Evolutionary conservation across 768 basidiomycete species (phyloP), one percentile per base, ranked within the genome.

Genomic region (Agaricus sinodeliciosus): DNA sequence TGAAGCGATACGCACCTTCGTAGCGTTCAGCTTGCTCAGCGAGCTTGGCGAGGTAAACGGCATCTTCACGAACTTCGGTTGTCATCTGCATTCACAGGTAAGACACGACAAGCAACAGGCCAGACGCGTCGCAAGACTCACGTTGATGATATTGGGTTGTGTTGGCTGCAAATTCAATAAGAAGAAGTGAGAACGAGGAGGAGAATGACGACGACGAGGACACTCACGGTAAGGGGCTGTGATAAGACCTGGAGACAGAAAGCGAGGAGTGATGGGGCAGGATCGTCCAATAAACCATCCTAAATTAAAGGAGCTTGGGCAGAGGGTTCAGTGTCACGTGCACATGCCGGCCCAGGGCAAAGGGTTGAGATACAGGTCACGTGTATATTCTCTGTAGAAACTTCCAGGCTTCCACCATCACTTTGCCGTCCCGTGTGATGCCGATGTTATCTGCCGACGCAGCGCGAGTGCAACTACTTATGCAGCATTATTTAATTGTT

Each of bases 31-130:
- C 95, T 79, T 97, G 94, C 80, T 97, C 94, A 70, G 93, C 92
- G 79, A 97, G 93, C 90, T 98, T 98, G 78, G 95, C 94, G 75
- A 96, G 94, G 82, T 97, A 98, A 74, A 98, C 94, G 64, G 88
- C 92, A 73, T 94, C 91, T 84, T 94, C 93, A 67, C 93, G 91
- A 69, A 82, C 76, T 67, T 87, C 85, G 67, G 84, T 34, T n/a
- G 45, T 70, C 89, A 90, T 90, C 87, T 89, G 55, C 88, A 55
- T 16, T 49, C 41, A 49, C 12, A 15, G 31, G 58, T 66, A 54
- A 53, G 59, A 63, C 52, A 49, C 43, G 37, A 13, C 27, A 60
- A 60, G 67, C 67, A 63, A 74, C 69, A 70, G 70, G 75, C 69
- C 43, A 58, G 58, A 72, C 71, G 69, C 72, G 72, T 69, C 31